Evolutionary conservation across 768 basidiomycete genomes (phyloP).

Genomic region (Cyathus striatus): DNA sequence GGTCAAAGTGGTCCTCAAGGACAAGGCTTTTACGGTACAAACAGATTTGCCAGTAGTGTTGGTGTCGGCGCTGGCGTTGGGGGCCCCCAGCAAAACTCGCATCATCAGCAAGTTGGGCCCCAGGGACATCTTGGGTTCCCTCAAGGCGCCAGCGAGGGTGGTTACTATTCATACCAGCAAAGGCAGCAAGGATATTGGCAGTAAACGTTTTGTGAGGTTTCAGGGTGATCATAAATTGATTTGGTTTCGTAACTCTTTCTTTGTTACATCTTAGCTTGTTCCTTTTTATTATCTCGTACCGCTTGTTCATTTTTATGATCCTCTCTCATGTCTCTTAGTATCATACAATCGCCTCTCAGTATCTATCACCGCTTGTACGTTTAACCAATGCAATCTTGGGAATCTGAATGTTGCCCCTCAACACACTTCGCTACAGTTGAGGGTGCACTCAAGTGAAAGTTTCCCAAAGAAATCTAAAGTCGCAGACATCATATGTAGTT

Average conservation of each 20-base stretch:
- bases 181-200: constrained; percentile 63
- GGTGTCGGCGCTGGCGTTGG: constrained; percentile 26
- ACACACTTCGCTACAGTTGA: too few species aligned
- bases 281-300: constrained; percentile 3
- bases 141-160: constrained; percentile 58
- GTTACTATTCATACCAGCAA: constrained; percentile 70
- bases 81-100: constrained; percentile 36
- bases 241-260: constrained; percentile 4
- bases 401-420: too few species aligned
- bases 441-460: constrained; percentile 7
- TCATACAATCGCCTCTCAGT: constrained; percentile 3
- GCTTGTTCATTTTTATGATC: constrained; percentile 5
- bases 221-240: not conserved
- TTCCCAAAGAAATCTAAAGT: too few species aligned
- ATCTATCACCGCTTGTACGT: constrained; percentile 5
- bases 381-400: constrained; percentile 6
- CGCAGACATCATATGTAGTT: too few species aligned
- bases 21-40: constrained; percentile 43
- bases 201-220: constrained; percentile 19
- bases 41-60: constrained; percentile 35
- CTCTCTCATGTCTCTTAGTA: constrained; percentile 1
- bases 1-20: constrained; percentile 47
- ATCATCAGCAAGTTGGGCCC: constrained; percentile 40
- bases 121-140: constrained; percentile 60
- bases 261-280: constrained; percentile 8